Evolutionary conservation across 225 moss, liverwort and hornwort genomes (phyloP).

Genomic region (Physcomitrellopsis africana): DNA sequence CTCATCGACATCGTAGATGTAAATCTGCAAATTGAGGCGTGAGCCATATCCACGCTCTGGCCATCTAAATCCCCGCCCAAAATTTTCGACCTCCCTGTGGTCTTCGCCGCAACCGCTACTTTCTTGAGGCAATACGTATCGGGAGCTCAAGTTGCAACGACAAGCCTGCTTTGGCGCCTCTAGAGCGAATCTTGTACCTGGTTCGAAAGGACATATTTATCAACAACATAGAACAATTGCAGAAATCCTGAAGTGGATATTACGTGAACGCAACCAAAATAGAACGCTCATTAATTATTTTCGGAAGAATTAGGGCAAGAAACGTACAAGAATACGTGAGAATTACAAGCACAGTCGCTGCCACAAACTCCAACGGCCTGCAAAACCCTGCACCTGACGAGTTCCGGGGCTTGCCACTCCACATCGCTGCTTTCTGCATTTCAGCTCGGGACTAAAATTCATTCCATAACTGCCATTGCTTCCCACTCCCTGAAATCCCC

Average conservation of each 20-base stretch:
- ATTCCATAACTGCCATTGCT: too few relatives aligned
- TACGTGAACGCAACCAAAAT: neutral
- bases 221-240: neutral
- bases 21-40: conserved; percentile 52
- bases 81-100: conserved; percentile 24
- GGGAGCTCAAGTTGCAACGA: conserved; percentile 10
- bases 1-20: conserved; percentile 60
- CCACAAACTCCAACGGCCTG: conserved; percentile 41
- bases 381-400: conserved; percentile 17
- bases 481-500: neutral
- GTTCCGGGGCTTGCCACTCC: conserved; percentile 37
- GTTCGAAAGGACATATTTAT: conserved; percentile 5
- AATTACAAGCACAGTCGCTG: conserved; percentile 39
- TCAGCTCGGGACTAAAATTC: neutral
- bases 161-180: conserved; percentile 27
- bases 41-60: conserved; percentile 57
- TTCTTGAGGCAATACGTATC: neutral
- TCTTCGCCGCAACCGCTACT: conserved; percentile 30
- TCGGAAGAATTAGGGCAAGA: neutral
- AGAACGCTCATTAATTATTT: neutral
- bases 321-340: conserved; percentile 48
- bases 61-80: conserved; percentile 38
- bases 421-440: conserved; percentile 37
- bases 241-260: neutral
- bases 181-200: conserved; percentile 45